Percentiles rank a stretch among this genome's conserved stretches.
Evolutionary conservation across 495 filamentous ascomycete genomes (phyloP).

Genomic region (Penicillium mononematosum): DNA sequence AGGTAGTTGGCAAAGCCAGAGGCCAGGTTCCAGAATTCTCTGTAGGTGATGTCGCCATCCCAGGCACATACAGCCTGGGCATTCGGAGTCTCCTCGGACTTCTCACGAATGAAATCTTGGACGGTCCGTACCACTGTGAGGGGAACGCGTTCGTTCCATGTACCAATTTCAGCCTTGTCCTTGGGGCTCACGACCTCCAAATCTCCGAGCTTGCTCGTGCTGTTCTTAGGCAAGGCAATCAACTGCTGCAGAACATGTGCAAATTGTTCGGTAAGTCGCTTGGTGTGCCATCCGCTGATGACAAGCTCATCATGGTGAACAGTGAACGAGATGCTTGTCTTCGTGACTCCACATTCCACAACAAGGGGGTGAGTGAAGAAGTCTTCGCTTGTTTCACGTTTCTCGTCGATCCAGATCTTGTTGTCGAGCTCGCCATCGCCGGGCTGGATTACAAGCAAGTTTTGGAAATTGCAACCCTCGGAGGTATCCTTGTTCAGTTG

Average conservation of each 20-base stretch:
- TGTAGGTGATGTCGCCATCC: conserved; percentile 47
- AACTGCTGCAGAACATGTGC: conserved; percentile 37
- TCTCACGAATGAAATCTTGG: conserved; percentile 44
- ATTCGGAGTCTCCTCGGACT: conserved; percentile 28
- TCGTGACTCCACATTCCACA: conserved; percentile 43
- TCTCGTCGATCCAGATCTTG: conserved; percentile 45
- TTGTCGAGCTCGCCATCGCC: conserved; percentile 29
- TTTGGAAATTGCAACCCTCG: conserved; percentile 62
- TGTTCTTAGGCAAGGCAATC: conserved; percentile 28
- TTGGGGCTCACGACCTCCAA: conserved; percentile 35
- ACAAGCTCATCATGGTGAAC: conserved; percentile 42
- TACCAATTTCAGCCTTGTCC: conserved; percentile 35
- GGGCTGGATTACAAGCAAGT: conserved; percentile 57
- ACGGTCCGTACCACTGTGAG: conserved; percentile 42
- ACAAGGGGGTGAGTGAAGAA: conserved; percentile 54
- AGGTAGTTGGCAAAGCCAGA: conserved; percentile 41
- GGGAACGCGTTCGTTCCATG: conserved; percentile 34
- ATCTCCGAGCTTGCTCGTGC: conserved; percentile 28
- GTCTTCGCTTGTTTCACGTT: conserved; percentile 43
- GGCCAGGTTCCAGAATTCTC: conserved; percentile 36
- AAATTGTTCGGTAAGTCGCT: conserved; percentile 36
- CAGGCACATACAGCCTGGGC: conserved; percentile 41
- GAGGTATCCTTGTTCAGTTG: conserved; percentile 38
- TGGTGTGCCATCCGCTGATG: conserved; percentile 37
- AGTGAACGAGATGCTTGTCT: conserved; percentile 29